Conservation (phyloP, 2,329 filamentous ascomycete genomes). For the Pestalotiopsis sp. region DNA sequence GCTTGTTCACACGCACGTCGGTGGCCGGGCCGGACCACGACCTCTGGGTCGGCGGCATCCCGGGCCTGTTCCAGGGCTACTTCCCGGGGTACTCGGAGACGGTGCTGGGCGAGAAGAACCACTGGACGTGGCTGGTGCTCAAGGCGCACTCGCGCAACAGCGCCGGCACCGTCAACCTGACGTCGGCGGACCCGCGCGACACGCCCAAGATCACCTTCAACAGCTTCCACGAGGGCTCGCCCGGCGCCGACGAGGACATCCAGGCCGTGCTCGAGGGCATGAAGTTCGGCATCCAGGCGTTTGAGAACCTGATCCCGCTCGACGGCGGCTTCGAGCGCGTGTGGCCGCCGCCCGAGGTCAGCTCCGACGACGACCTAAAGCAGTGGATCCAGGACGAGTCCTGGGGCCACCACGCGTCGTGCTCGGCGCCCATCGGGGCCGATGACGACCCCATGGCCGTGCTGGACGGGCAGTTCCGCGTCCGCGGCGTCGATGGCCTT, state of each 20-base stretch:
- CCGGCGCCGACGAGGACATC: conserved; percentile 49
- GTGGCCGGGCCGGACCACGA: conserved; percentile 22
- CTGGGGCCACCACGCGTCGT: conserved; percentile 31
- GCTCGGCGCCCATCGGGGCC: conserved; percentile 31
- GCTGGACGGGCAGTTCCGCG: conserved; percentile 52
- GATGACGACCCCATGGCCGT: conserved; percentile 54
- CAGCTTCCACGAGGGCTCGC: conserved; percentile 56
- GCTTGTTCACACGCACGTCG: conserved; percentile 25
- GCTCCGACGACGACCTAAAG: conserved; percentile 23
- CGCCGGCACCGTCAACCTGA: not conserved
- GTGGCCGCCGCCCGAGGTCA: conserved; percentile 24
- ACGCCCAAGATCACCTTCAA: conserved; percentile 65
- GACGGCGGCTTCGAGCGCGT: conserved; percentile 33
- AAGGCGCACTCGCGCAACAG: not conserved
- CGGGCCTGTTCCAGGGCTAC: conserved; percentile 35
- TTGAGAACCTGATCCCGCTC: conserved; percentile 42
- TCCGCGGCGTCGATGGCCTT: conserved; percentile 51
- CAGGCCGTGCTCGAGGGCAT: conserved; percentile 61
- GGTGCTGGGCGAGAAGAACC: not conserved
- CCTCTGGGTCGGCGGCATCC: conserved; percentile 34
- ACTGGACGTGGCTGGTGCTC: not conserved
- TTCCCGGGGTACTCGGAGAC: conserved; percentile 31
- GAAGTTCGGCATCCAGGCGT: conserved; percentile 49
- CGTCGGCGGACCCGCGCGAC: conserved; percentile 58
- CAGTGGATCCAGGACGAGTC: conserved; percentile 29